Conservation (phyloP, 2,329 filamentous ascomycete genomes). For the Penicillium sp. region DNA sequence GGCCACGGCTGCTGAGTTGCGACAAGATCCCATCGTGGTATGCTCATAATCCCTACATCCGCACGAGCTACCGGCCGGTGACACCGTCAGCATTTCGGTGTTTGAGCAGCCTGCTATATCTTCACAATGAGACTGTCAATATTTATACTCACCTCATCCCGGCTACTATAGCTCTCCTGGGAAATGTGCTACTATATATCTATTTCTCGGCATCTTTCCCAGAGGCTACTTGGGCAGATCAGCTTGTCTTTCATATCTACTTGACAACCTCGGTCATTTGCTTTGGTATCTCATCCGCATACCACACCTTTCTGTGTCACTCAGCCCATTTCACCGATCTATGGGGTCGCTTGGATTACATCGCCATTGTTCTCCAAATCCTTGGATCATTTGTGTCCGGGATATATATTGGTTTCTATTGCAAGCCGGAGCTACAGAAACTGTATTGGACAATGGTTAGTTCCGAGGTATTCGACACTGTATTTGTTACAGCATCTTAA, state of each 20-base stretch:
- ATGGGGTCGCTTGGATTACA: slow-evolving; percentile 34
- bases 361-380: slow-evolving; percentile 36
- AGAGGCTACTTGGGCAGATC: slow-evolving; percentile 12
- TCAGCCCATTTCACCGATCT: slow-evolving; percentile 25
- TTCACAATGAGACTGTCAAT: slow-evolving; percentile 25
- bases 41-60: not conserved
- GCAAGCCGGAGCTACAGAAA: slow-evolving; percentile 27
- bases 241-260: slow-evolving; percentile 22
- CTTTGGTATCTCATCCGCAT: slow-evolving; percentile 25
- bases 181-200: slow-evolving; percentile 16
- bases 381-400: slow-evolving; percentile 38
- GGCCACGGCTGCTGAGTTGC: not conserved
- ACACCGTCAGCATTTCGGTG: not conserved
- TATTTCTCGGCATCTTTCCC: slow-evolving; percentile 16
- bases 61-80: not conserved
- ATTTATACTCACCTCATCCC: slow-evolving; percentile 29
- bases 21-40: not conserved
- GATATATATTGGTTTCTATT: slow-evolving; percentile 39
- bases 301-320: slow-evolving; percentile 38
- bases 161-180: slow-evolving; percentile 19
- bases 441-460: slow-evolving; percentile 40
- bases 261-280: slow-evolving; percentile 14
- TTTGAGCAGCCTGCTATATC: slow-evolving; percentile 7
- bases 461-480: not conserved
- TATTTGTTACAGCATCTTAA: not conserved